These are phyloP conservation scores for Bauhinia variegata DNA, from an alignment of 306 rosid species.

Conservation along the genomic window DNA sequence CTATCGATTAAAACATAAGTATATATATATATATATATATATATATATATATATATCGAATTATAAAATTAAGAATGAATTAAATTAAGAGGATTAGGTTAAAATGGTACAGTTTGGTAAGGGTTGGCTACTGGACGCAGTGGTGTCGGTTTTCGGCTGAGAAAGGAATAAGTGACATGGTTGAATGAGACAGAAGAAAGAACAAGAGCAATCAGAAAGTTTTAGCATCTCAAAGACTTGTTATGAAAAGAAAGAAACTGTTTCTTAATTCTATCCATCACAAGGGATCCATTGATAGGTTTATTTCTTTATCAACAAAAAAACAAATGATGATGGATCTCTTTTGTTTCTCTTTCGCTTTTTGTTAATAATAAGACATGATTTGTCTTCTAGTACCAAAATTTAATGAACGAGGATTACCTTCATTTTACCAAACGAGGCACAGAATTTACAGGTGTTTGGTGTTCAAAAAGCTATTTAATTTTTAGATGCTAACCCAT, in stretches of 20 bases:
- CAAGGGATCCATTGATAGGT: slow-evolving; percentile 8
- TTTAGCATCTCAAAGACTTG: slow-evolving; percentile 40
- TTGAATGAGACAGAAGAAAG: slow-evolving; percentile 54
- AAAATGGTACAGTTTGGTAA: slow-evolving; percentile 43
- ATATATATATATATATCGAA: too few species aligned
- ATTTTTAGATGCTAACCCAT: neutral
- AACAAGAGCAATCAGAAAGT: slow-evolving; percentile 38
- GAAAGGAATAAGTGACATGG: slow-evolving; percentile 33
- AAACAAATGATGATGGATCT: slow-evolving; percentile 31
- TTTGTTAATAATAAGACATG: slow-evolving; percentile 36
- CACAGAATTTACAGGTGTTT: slow-evolving; percentile 14
- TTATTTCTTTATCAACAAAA: slow-evolving; percentile 22
- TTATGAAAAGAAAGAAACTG: too few species aligned
- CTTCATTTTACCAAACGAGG: neutral
- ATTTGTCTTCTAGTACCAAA: slow-evolving; percentile 49
- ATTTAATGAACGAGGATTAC: neutral
- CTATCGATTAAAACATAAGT: slow-evolving; percentile 2
- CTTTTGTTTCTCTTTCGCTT: slow-evolving; percentile 38
- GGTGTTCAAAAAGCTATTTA: neutral
- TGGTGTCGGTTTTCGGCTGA: slow-evolving; percentile 50
- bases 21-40: slow-evolving; percentile 3
- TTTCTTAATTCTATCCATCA: slow-evolving; percentile 20
- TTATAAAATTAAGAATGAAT: too few species aligned
- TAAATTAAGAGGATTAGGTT: slow-evolving; percentile 40
- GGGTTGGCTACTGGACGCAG: slow-evolving; percentile 61